Evolutionary conservation across 495 filamentous ascomycete genomes (phyloP), one percentile per base, ranked within the genome.

Genomic region (Aspergillus saccharolyticus): DNA sequence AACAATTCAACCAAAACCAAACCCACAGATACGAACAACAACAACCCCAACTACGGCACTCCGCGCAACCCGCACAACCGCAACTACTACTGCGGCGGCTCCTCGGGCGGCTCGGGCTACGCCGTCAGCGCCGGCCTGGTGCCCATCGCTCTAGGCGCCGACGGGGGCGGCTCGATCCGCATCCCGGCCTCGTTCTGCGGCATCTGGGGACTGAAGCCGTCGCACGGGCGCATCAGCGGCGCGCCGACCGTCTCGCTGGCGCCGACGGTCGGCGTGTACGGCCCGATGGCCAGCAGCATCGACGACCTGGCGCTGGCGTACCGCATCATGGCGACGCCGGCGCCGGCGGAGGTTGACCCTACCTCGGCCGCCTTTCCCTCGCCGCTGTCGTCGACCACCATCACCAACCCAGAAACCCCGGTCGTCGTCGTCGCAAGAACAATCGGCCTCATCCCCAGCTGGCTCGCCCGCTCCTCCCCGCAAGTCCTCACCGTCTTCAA

Each of bases 81-180:
- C 0, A 62, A 76, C 3, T 96, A 91, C 76, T 97, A 95, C 71
- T 85, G 88, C 22, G 93, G 93, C 24, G 93, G 93, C 16, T 95
- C 89, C 0, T 96, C 91, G 0, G 89, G 90, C 7, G 93, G 93
- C 4, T 84, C 85, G 21, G 92, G 83, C 1, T 96, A 92, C 54
- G 84, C 88, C 43, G 83, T 96, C 33, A 76, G 82, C 10, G 78
- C 84, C 5, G 92, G 91, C 1, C 67, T 96, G 12, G 78, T 95
- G 3, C 91, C 91, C 15, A 85, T 97, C 59, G 85, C 88, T 6
- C 73, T 96, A 9, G 93, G 90, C 30, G 86, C 87, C 2, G 93
- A 97, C 67, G 89, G 90, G 9, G 92, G 93, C 20, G 93, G 93
- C 50, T 90, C 85, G 54, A 85, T 96, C 54, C 83, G 93, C 10